phyloP scores from a whole-genome alignment of 345 rosid species.

The Gossypium turneri region DNA sequence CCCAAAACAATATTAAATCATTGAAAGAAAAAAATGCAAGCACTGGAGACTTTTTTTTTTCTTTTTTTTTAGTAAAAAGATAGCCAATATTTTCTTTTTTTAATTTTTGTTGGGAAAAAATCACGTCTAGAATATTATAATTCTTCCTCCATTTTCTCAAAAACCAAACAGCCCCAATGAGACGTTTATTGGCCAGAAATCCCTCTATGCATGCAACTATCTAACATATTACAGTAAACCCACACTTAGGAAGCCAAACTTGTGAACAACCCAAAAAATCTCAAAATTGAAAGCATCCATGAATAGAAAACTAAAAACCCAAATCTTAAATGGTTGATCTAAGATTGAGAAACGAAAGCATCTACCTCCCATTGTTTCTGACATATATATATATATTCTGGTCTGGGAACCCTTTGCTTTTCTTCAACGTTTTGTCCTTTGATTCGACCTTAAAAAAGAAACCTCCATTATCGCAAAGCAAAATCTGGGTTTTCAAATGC shows the following conservation, averaged over 20 bases:
- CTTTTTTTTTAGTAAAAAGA: no score
- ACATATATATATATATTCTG: background rate
- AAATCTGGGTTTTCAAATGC: slow-evolving; percentile 12
- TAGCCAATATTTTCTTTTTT: background rate
- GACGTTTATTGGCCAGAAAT: background rate
- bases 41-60: background rate
- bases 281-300: background rate
- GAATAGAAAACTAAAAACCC: background rate
- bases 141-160: slow-evolving; percentile 15
- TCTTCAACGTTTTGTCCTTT: background rate
- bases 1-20: background rate
- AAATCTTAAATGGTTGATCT: slow-evolving; percentile 13
- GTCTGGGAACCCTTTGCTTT: background rate
- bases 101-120: background rate
- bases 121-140: background rate
- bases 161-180: slow-evolving; percentile 11
- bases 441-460: slow-evolving; percentile 20
- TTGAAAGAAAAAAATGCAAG: background rate
- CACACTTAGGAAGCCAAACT: background rate
- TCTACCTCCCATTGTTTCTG: slow-evolving; percentile 35
- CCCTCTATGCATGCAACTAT: background rate
- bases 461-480: slow-evolving; percentile 23
- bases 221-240: background rate
- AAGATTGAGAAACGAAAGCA: slow-evolving; percentile 6
- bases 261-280: background rate